phyloP scores from a whole-genome alignment of 495 filamentous ascomycete species.

The Xylaria castorea region DNA sequence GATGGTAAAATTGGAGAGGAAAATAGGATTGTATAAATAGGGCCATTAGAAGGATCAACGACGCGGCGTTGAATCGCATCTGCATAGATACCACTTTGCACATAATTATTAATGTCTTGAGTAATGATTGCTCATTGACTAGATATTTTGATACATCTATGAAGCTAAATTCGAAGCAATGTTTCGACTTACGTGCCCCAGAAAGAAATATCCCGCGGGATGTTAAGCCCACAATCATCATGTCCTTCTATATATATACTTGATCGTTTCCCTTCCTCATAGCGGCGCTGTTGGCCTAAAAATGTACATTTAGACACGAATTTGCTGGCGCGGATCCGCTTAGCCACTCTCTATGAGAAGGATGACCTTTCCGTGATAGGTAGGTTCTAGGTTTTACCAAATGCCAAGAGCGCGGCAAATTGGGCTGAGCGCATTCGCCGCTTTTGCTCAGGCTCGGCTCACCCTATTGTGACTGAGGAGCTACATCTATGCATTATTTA shows the following conservation, averaged over 20 bases:
- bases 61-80: constrained; percentile 4
- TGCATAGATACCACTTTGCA: constrained; percentile 1
- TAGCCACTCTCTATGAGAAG: no score
- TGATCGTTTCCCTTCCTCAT: no score
- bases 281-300: no score
- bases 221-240: neutral
- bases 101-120: constrained; percentile 4
- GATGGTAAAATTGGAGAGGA: neutral
- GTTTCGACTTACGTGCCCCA: neutral
- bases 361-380: neutral
- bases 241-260: no score
- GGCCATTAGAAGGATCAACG: neutral
- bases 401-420: no score
- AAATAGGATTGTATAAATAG: constrained; percentile 3
- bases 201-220: neutral
- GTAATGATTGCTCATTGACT: neutral
- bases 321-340: no score
- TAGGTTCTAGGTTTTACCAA: no score
- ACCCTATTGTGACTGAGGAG: no score
- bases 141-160: neutral
- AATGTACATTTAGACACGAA: no score
- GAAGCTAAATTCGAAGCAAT: neutral
- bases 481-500: no score
- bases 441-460: no score
- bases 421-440: no score